phyloP scores from a whole-genome alignment of 345 rosid genomes.

The Raphanus raphanistrum region DNA sequence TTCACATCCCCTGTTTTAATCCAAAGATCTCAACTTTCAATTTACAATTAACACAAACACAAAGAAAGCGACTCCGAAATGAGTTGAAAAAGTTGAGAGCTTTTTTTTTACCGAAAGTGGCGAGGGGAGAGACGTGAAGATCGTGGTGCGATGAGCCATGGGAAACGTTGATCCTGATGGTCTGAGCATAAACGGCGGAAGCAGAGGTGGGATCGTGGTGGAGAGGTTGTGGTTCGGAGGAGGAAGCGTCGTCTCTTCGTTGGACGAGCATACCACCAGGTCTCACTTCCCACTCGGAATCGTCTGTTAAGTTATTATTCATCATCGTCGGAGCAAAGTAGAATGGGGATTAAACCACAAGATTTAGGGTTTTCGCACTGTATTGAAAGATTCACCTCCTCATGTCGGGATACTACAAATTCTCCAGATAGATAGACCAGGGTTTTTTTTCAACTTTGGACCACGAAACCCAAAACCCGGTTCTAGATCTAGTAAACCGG shows the following conservation, averaged over 20 bases:
- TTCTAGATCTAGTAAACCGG: background rate
- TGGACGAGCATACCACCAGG: slow-evolving; percentile 62
- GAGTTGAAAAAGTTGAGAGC: background rate
- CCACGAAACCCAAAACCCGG: background rate
- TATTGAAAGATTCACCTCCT: background rate
- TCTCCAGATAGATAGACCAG: background rate
- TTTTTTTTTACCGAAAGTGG: slow-evolving; percentile 58
- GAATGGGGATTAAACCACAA: background rate
- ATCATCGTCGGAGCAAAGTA: slow-evolving; percentile 12
- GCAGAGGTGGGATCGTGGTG: no score
- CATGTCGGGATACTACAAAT: slow-evolving; percentile 3
- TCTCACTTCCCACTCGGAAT: slow-evolving; percentile 48
- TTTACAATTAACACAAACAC: background rate
- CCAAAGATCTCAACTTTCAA: slow-evolving; percentile 3
- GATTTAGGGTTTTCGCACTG: slow-evolving; percentile 31
- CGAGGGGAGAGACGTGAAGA: slow-evolving; percentile 48
- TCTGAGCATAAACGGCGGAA: background rate
- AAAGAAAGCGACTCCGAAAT: no score
- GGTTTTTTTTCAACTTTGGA: background rate
- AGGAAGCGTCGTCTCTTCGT: slow-evolving; percentile 44
- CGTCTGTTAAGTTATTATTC: slow-evolving; percentile 34
- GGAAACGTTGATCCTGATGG: slow-evolving; percentile 47
- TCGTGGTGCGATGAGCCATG: slow-evolving; percentile 55
- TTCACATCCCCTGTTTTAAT: slow-evolving; percentile 62
- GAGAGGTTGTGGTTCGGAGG: slow-evolving; percentile 21